These are phyloP conservation scores for Coemansia sp. DNA, from an alignment of 192 early-diverging fungal species.

Conservation along the genomic window DNA sequence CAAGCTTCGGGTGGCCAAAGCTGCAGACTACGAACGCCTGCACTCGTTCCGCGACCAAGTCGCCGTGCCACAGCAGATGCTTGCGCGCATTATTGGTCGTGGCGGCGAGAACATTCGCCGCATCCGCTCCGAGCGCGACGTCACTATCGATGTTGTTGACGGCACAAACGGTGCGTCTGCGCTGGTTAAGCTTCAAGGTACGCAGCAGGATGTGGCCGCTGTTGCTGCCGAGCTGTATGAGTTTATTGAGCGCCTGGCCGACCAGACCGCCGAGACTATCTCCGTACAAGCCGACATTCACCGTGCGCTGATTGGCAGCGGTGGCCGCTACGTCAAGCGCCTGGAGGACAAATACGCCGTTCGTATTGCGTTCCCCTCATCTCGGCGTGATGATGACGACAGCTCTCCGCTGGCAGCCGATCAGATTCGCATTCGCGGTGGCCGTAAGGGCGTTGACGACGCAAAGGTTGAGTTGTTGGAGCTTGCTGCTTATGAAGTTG, in stretches of 20 bases:
- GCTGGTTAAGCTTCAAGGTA: slow-evolving; percentile 75
- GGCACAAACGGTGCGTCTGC: slow-evolving; percentile 19
- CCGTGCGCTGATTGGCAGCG: slow-evolving; percentile 67
- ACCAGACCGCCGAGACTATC: slow-evolving; percentile 60
- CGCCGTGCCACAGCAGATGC: slow-evolving; percentile 65
- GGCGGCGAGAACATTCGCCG: slow-evolving; percentile 79
- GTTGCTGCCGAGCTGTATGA: slow-evolving; percentile 70
- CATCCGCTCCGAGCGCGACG: slow-evolving; percentile 71
- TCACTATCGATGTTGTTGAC: slow-evolving; percentile 64
- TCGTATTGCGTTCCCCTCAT: slow-evolving; percentile 68
- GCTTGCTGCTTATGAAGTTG: slow-evolving; percentile 78
- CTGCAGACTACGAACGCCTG: slow-evolving; percentile 67
- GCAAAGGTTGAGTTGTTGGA: slow-evolving; percentile 83
- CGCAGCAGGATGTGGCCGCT: slow-evolving; percentile 69
- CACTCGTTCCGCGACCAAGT: slow-evolving; percentile 73
- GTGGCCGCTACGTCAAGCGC: slow-evolving; percentile 68
- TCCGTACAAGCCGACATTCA: slow-evolving; percentile 64
- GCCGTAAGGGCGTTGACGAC: slow-evolving; percentile 73
- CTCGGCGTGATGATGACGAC: slow-evolving; percentile 56
- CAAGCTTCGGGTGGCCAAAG: slow-evolving; percentile 62
- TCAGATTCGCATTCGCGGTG: slow-evolving; percentile 80
- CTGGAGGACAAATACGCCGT: slow-evolving; percentile 78
- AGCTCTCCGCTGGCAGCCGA: slow-evolving; percentile 50
- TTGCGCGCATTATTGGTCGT: slow-evolving; percentile 85
- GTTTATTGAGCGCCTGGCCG: slow-evolving; percentile 65